Percentiles rank a stretch among this genome's conserved stretches.
Conservation (phyloP, 2,329 filamentous ascomycete genomes). For the Talaromyces islandicus region DNA sequence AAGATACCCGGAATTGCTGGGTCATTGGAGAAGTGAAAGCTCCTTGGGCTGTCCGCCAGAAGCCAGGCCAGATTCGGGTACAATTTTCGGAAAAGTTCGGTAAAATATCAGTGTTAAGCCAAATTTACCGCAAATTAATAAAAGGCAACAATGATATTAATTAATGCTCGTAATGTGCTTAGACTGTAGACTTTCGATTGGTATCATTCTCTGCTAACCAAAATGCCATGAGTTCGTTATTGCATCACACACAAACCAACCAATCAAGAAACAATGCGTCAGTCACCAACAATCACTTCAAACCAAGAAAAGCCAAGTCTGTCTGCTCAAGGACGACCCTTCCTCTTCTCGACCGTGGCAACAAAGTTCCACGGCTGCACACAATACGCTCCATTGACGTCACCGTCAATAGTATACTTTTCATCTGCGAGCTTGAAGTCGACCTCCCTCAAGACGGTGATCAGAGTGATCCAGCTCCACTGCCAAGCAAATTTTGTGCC, state of each 20-base stretch:
- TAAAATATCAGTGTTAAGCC: too few species aligned
- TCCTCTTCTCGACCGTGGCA: slow-evolving; percentile 5
- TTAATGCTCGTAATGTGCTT: background rate
- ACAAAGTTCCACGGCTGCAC: slow-evolving; percentile 10
- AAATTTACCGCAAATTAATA: background rate
- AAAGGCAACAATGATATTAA: background rate
- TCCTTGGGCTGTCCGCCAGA: too few species aligned
- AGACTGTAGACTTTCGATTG: background rate
- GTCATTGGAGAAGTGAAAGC: too few species aligned
- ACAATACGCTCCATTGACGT: slow-evolving; percentile 10
- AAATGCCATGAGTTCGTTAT: background rate
- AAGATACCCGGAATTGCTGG: too few species aligned
- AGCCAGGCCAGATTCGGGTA: too few species aligned
- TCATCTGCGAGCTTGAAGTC: slow-evolving; percentile 59
- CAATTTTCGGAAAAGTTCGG: too few species aligned
- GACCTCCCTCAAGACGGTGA: slow-evolving; percentile 64
- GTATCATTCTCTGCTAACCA: background rate
- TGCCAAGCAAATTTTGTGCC: slow-evolving; percentile 70
- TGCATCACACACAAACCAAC: background rate
- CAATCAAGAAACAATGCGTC: background rate
- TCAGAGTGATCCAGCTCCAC: slow-evolving; percentile 58
- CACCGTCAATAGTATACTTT: slow-evolving; percentile 20
- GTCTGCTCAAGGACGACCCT: slow-evolving; percentile 1
- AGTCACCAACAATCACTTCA: background rate
- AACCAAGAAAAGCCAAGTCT: background rate